Conservation (phyloP, 2,329 filamentous ascomycete genomes). For the Talaromyces sp. region DNA sequence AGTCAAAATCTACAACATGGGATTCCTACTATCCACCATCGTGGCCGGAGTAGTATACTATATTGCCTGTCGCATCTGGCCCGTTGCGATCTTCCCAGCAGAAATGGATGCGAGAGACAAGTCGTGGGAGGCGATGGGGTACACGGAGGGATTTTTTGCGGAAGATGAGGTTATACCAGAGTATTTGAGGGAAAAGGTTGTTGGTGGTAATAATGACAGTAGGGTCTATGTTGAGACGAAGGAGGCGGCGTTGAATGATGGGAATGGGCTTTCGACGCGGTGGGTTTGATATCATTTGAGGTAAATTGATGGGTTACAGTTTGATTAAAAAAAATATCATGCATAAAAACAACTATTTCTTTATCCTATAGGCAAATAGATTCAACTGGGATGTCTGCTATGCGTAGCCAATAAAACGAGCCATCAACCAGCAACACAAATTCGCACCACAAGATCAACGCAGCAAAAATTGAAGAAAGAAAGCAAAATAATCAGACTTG, state of each 20-base stretch:
- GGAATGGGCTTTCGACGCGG: neutral
- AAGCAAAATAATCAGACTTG: neutral
- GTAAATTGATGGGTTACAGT: too few species aligned
- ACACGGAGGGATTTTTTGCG: slow-evolving; percentile 10
- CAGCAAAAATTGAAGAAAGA: neutral
- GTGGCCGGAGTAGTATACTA: slow-evolving; percentile 9
- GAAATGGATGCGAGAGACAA: neutral
- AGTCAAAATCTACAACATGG: slow-evolving; percentile 14
- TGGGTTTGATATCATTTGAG: neutral
- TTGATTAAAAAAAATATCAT: neutral
- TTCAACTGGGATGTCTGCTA: neutral
- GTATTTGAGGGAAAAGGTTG: slow-evolving; percentile 9
- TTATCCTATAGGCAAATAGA: neutral
- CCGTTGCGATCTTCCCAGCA: neutral
- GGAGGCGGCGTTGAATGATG: neutral
- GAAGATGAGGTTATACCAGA: slow-evolving; percentile 15
- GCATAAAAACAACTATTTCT: neutral
- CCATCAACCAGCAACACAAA: neutral
- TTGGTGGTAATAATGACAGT: neutral
- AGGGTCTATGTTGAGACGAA: neutral
- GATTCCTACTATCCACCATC: slow-evolving; percentile 1
- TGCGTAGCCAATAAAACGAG: neutral
- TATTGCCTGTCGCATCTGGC: slow-evolving; percentile 6
- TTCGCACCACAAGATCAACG: neutral
- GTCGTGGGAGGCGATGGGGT: slow-evolving; percentile 12